phyloP scores from a whole-genome alignment of 2,329 filamentous ascomycete species.

The Nigrospora osmanthi region DNA sequence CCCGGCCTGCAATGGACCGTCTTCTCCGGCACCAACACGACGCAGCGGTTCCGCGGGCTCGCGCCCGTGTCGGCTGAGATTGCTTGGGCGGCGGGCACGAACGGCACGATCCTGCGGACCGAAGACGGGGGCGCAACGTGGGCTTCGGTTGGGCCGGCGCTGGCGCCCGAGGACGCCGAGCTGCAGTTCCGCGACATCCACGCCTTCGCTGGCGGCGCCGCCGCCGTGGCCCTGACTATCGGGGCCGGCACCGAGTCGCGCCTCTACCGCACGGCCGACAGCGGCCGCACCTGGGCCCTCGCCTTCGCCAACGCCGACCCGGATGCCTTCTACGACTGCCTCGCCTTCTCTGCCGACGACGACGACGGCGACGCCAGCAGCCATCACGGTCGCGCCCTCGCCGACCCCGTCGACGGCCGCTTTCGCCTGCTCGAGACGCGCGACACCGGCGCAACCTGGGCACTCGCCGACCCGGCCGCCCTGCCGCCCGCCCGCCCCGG shows the following conservation, averaged over 20 bases:
- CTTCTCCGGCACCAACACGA: constrained; percentile 11
- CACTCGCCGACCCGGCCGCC: constrained; percentile 11
- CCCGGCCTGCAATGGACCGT: not conserved
- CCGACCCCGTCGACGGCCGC: constrained; percentile 23
- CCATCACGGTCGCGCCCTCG: constrained; percentile 22
- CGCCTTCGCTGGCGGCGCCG: constrained; percentile 28
- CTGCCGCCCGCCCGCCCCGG: constrained; percentile 18
- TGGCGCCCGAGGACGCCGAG: constrained; percentile 10
- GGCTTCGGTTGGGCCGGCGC: constrained; percentile 19
- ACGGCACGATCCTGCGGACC: constrained; percentile 20
- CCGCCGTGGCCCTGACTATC: constrained; percentile 29
- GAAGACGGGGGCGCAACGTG: constrained; percentile 20
- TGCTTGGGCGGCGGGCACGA: constrained; percentile 23
- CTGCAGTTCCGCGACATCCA: constrained; percentile 27
- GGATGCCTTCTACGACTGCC: constrained; percentile 24
- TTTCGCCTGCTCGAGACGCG: constrained; percentile 22
- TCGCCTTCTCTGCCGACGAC: constrained; percentile 16
- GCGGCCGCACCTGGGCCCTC: constrained; percentile 17
- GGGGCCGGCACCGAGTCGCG: constrained; percentile 21
- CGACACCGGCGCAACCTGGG: constrained; percentile 20
- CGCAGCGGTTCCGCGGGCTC: constrained; percentile 21
- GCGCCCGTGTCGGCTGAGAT: constrained; percentile 19
- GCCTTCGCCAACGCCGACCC: constrained; percentile 19
- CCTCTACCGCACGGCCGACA: constrained; percentile 20
- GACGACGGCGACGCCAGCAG: too few species aligned